Base-by-base conservation (phyloP, 176 grass and related monocot genomes). In the Elaeis guineensis region DNA sequence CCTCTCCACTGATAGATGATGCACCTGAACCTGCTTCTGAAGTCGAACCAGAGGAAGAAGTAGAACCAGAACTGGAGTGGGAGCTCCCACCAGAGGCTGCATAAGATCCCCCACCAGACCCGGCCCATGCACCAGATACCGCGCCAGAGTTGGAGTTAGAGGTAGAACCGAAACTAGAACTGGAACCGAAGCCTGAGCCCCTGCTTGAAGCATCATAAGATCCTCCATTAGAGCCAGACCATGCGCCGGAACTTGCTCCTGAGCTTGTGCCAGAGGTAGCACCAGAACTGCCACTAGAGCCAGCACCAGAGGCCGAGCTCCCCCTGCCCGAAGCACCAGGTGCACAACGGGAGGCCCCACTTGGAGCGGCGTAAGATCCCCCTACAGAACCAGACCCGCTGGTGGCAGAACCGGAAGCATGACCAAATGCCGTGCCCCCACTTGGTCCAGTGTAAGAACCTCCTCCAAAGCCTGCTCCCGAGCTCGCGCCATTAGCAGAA, bases 151-250 rank as follows among this genome's bases (percentile, higher is more conserved):
- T 66, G 2, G 72, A 32, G 6, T 7, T 3, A 6, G 80, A 32
- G 14, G 50, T 19, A 0, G 72, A 71, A 18, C 58, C 11, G 11
- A 55, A 2, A 0, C 28, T 30, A 3, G 1, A 30, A 6, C 28
- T 30, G 28, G 28, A 30, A 6, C 57, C 59, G 0, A 25, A 69
- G 15, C 15, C 19, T 5, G 56, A 55, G 9, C 16, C 53, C 0
- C 29, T 58, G 11, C 67, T 25, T 1, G 60, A 53, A 5, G 24
- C 39, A 12, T 44, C n/a, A 9, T 54, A 21, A 14, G 79, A 71
- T 14, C 62, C 73, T 4, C 66, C 28, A 16, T 58, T 35, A 30
- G 72, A 75, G 12, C 61, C 66, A 15, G 73, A 69, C 68, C 61
- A 61, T 49, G 48, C 62, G 6, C 28, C 50, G 0, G 77, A 76